phyloP scores from a whole-genome alignment of 1,139 yeast species.

The Kodamaea suecica region DNA sequence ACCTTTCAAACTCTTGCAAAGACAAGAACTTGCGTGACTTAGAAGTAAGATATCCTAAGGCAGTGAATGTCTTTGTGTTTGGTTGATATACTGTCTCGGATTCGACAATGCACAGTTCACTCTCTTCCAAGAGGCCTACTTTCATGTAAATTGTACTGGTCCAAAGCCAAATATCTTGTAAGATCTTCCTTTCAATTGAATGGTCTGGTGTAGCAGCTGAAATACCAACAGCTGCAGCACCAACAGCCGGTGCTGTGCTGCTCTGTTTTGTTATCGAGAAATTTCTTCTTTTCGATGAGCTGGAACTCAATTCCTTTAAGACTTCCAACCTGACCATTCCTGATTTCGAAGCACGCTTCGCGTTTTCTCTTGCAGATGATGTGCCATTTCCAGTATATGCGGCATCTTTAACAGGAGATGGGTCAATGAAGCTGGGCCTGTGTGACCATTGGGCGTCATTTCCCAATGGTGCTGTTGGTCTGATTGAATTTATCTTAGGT shows the following conservation, averaged over 20 bases:
- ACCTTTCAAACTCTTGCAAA: constrained; percentile 64
- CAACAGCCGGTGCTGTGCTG: not conserved
- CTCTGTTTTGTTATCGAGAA: not conserved
- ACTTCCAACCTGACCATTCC: constrained; percentile 8
- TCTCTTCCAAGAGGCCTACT: constrained; percentile 54
- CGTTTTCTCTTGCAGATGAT: not conserved
- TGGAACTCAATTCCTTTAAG: constrained; percentile 7
- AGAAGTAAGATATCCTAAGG: constrained; percentile 51
- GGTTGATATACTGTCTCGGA: constrained; percentile 56
- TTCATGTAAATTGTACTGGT: constrained; percentile 63
- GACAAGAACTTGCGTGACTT: constrained; percentile 46
- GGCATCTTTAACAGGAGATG: constrained; percentile 18
- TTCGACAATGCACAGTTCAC: constrained; percentile 71
- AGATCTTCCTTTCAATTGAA: constrained; percentile 23
- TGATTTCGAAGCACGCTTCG: not conserved
- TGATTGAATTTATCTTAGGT: constrained; percentile 7
- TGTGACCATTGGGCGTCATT: constrained; percentile 40
- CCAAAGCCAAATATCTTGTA: constrained; percentile 75
- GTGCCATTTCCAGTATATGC: constrained; percentile 20
- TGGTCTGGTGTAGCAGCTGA: constrained; percentile 4
- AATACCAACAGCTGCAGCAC: not conserved
- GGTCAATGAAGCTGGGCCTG: constrained; percentile 47
- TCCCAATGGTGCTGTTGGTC: constrained; percentile 12
- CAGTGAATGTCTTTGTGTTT: constrained; percentile 51
- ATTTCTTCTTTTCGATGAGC: constrained; percentile 4